A percentile compares a stretch with the other conserved stretches of the same genome.
Evolutionary conservation across 2,329 filamentous ascomycete genomes (phyloP).

Genomic region (Blastomyces emzantsi): DNA sequence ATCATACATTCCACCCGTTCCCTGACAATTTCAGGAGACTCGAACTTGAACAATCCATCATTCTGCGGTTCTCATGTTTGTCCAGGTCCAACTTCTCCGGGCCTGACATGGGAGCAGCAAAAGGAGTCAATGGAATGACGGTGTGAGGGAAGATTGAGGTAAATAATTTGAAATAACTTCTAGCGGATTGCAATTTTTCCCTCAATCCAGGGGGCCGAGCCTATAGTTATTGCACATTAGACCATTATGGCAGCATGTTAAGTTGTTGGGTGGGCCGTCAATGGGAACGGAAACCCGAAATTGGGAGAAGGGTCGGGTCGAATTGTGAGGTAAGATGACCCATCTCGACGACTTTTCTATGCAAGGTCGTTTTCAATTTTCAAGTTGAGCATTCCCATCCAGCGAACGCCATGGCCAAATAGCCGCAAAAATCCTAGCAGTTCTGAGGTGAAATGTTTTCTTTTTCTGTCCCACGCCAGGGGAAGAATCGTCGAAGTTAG

Average conservation of each 20-base stretch:
- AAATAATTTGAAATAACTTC: neutral
- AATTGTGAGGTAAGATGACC: neutral
- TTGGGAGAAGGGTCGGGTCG: neutral
- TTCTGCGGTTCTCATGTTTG: neutral
- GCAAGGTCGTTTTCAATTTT: neutral
- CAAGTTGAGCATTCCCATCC: neutral
- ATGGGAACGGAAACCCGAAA: neutral
- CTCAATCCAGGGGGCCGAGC: neutral
- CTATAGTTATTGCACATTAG: neutral
- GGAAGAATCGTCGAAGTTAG: neutral
- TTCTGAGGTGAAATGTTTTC: neutral
- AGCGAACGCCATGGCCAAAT: constrained; percentile 4
- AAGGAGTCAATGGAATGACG: neutral
- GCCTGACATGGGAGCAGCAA: neutral
- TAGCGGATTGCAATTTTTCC: neutral
- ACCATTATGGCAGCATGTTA: neutral
- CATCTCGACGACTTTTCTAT: neutral
- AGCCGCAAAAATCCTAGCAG: neutral
- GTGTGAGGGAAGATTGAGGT: neutral
- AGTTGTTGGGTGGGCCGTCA: neutral
- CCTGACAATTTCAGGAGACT: neutral
- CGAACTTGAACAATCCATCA: neutral
- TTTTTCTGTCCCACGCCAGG: neutral
- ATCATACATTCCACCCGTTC: neutral
- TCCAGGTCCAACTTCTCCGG: neutral